Percentiles rank a stretch among this genome's conserved stretches.
These are phyloP conservation scores for Lentinula sp. DNA, from an alignment of 768 basidiomycete species.

Conservation along the genomic window DNA sequence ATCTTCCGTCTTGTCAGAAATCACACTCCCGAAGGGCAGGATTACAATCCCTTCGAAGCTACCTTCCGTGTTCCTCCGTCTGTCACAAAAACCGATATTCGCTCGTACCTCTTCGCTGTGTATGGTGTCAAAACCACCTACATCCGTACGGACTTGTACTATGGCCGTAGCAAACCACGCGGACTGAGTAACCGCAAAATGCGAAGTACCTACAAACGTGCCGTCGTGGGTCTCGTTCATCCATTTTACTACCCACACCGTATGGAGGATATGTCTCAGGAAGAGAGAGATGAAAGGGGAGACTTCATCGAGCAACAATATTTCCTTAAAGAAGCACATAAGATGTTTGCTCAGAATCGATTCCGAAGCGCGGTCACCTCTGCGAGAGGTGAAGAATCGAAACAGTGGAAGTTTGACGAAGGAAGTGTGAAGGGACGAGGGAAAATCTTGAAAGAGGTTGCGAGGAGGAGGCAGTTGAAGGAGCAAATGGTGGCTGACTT, in stretches of 20 bases:
- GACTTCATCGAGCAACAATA: conserved; percentile 1
- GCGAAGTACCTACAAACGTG: conserved; percentile 77
- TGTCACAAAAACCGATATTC: conserved; percentile 89
- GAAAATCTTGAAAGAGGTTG: conserved; percentile 1
- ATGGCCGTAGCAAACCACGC: conserved; percentile 43
- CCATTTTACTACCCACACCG: conserved; percentile 92
- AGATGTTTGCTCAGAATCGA: not conserved
- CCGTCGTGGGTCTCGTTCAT: conserved; percentile 84
- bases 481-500: not conserved
- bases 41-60: conserved; percentile 93
- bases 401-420: not conserved
- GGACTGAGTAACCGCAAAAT: conserved; percentile 22
- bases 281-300: not conserved
- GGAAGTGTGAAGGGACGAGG: not conserved
- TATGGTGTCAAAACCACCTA: conserved; percentile 90
- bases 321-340: not conserved
- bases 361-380: not conserved
- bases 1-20: conserved; percentile 82
- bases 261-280: conserved; percentile 61
- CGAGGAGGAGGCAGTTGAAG: conserved; percentile 2
- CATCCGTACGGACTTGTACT: conserved; percentile 91
- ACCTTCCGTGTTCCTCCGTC: conserved; percentile 90
- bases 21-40: conserved; percentile 61
- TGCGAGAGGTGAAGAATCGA: not conserved
- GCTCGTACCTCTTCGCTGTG: conserved; percentile 76